Conservation (phyloP, 306 rosid genomes). For the Castanospermum australe region DNA sequence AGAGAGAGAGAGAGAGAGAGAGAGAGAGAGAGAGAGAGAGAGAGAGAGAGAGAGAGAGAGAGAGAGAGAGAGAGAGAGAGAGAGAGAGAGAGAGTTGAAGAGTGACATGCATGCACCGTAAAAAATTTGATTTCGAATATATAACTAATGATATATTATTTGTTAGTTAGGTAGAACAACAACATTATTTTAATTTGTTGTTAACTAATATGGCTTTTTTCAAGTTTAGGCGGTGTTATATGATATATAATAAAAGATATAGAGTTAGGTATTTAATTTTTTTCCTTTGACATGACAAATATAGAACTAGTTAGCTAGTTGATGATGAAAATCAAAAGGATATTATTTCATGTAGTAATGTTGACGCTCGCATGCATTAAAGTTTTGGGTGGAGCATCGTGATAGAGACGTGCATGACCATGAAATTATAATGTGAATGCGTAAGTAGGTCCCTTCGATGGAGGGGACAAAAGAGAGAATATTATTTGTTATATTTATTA, state of each 20-base stretch:
- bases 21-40: no score
- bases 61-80: not conserved
- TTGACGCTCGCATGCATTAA: slow-evolving; percentile 1
- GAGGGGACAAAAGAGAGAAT: not conserved
- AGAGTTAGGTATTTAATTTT: no score
- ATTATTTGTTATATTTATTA: no score
- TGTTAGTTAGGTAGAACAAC: not conserved
- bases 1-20: no score
- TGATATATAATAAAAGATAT: not conserved
- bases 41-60: no score
- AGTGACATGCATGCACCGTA: slow-evolving; percentile 39
- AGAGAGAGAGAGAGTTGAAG: not conserved
- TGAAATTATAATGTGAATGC: not conserved
- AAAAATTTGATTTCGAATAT: no score
- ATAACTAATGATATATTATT: no score
- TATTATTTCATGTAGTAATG: slow-evolving; percentile 30
- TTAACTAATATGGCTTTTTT: no score
- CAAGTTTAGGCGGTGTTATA: not conserved
- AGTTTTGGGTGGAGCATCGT: slow-evolving; percentile 39
- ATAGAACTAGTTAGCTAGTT: not conserved
- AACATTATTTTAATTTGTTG: no score
- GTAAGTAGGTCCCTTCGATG: not conserved
- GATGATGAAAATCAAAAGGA: not conserved
- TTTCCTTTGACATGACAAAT: not conserved
- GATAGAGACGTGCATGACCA: slow-evolving; percentile 61